A percentile compares a stretch with the other conserved stretches of the same genome.
Conservation (phyloP, 2,329 filamentous ascomycete genomes). For the Monilinia vaccinii-corymbosi region DNA sequence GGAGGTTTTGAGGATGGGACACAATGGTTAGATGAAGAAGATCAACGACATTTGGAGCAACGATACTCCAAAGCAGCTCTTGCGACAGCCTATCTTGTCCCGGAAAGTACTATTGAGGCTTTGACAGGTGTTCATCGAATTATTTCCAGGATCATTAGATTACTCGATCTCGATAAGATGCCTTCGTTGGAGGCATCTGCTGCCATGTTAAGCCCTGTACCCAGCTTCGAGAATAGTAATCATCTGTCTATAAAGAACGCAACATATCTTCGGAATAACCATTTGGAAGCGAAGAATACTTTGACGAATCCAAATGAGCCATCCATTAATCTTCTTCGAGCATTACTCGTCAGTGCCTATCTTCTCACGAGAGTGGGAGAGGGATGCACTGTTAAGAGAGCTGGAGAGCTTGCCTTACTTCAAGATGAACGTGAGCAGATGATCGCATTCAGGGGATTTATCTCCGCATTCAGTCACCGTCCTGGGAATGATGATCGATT, state of each 20-base stretch:
- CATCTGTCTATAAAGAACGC: slow-evolving; percentile 35
- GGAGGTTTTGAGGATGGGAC: slow-evolving; percentile 45
- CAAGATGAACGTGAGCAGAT: slow-evolving; percentile 57
- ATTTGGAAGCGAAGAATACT: slow-evolving; percentile 51
- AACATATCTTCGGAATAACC: slow-evolving; percentile 39
- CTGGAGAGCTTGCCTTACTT: slow-evolving; percentile 55
- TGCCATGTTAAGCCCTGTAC: slow-evolving; percentile 37
- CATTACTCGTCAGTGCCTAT: slow-evolving; percentile 52
- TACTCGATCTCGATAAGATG: slow-evolving; percentile 52
- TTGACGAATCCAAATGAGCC: slow-evolving; percentile 52
- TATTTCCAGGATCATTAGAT: slow-evolving; percentile 46
- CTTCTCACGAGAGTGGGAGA: slow-evolving; percentile 44
- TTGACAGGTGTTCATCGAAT: slow-evolving; percentile 53
- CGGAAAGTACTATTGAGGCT: slow-evolving; percentile 48
- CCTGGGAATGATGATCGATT: slow-evolving; percentile 52
- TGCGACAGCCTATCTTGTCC: slow-evolving; percentile 58
- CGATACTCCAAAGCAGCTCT: slow-evolving; percentile 60
- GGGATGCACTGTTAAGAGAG: slow-evolving; percentile 41
- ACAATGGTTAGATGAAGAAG: slow-evolving; percentile 49
- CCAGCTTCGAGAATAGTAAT: slow-evolving; percentile 25
- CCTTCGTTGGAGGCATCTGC: slow-evolving; percentile 42
- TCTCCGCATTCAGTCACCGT: slow-evolving; percentile 32
- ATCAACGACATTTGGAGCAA: slow-evolving; percentile 49
- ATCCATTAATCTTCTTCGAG: slow-evolving; percentile 51
- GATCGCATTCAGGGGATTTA: slow-evolving; percentile 41